Evolutionary conservation across 257 asterid genomes (phyloP).

Genomic region (Buddleja alternifolia): DNA sequence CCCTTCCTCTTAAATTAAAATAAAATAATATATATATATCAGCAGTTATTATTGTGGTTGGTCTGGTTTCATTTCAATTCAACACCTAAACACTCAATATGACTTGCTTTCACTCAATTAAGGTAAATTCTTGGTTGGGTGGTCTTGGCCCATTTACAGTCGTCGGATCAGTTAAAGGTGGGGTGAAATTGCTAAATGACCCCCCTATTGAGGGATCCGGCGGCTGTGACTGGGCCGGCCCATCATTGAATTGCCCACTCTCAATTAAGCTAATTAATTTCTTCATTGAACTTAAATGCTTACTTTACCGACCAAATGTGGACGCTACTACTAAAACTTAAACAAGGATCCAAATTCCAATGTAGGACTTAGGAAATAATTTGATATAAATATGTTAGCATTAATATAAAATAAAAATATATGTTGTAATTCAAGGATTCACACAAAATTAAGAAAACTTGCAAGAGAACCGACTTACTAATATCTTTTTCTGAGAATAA

Average conservation of each 20-base stretch:
- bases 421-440: too few species aligned
- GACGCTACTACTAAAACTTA: neutral
- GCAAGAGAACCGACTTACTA: neutral
- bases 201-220: too few species aligned
- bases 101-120: conserved; percentile 15
- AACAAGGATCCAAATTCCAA: neutral
- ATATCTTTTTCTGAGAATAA: conserved; percentile 7
- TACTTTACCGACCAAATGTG: conserved; percentile 15
- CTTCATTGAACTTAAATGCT: neutral
- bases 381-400: neutral
- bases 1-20: too few species aligned
- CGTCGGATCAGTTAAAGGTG: too few species aligned
- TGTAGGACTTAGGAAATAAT: neutral
- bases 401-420: too few species aligned
- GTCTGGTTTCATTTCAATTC: conserved; percentile 11
- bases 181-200: too few species aligned
- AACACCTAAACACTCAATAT: conserved; percentile 15
- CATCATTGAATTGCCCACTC: too few species aligned
- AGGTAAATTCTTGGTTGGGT: too few species aligned
- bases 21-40: neutral
- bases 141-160: too few species aligned
- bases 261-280: conserved; percentile 4
- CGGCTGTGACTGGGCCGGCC: too few species aligned
- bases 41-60: neutral
- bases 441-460: too few species aligned